Evolutionary conservation across 2,329 filamentous ascomycete species (phyloP).

Genomic region (Sporothrix inflata): DNA sequence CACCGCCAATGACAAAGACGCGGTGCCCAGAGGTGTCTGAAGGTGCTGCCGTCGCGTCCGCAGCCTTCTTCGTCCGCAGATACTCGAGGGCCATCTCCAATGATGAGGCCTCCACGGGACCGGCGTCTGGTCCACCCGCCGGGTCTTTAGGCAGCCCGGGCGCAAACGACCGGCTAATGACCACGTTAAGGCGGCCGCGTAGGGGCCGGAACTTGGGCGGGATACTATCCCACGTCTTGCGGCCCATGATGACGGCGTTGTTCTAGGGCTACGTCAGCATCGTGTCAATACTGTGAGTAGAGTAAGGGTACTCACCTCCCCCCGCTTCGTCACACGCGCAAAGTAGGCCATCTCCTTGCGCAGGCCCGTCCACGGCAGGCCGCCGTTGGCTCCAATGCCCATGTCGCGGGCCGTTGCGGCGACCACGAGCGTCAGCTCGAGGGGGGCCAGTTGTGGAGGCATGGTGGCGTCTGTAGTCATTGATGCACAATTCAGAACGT

Average conservation of each 20-base stretch:
- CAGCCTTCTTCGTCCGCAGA: constrained; percentile 33
- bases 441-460: constrained; percentile 36
- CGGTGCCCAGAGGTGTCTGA: constrained; percentile 48
- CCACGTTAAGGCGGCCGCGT: constrained; percentile 76
- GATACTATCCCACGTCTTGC: constrained; percentile 95
- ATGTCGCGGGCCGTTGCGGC: constrained; percentile 80
- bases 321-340: constrained; percentile 79
- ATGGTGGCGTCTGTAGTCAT: constrained; percentile 38
- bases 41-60: background rate
- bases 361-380: constrained; percentile 85
- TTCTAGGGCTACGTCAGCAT: constrained; percentile 29
- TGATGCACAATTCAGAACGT: background rate
- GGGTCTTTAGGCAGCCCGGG: constrained; percentile 28
- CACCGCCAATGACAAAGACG: constrained; percentile 88
- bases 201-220: constrained; percentile 78
- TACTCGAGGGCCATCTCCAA: constrained; percentile 61
- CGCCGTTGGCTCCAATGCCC: constrained; percentile 81
- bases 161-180: constrained; percentile 65
- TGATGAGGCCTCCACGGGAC: constrained; percentile 61
- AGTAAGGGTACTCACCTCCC: constrained; percentile 39
- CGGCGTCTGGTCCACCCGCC: constrained; percentile 34
- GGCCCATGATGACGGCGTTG: constrained; percentile 93
- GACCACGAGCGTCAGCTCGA: constrained; percentile 85
- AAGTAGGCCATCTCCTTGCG: constrained; percentile 96
- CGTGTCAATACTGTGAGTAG: background rate